These are phyloP conservation scores for Turnera subulata DNA, from an alignment of 345 rosid genomes.

Conservation along the genomic window DNA sequence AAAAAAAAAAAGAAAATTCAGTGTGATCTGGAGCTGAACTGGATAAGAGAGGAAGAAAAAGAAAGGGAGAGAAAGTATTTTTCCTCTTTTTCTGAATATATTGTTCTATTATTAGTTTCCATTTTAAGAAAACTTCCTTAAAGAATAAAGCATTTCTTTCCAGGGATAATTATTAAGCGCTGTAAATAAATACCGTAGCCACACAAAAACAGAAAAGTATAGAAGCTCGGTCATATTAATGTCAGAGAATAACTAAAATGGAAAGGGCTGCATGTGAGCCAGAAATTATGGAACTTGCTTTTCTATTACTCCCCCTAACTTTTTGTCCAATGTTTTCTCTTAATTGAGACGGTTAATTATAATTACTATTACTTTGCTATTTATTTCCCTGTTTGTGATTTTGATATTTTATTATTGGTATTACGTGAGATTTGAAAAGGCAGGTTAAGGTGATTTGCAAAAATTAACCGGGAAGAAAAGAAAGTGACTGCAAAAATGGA, in stretches of 20 bases:
- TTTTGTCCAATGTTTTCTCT: neutral
- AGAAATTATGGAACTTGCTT: conserved; percentile 18
- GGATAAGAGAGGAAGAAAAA: neutral
- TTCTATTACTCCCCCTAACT: conserved; percentile 5
- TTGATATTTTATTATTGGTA: no score
- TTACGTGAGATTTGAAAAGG: no score
- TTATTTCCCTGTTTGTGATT: no score
- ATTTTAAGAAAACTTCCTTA: neutral
- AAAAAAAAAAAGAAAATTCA: conserved; percentile 1
- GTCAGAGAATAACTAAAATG: conserved; percentile 15
- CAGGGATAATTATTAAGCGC: neutral
- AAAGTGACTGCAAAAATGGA: no score
- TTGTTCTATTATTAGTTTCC: neutral
- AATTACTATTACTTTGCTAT: no score
- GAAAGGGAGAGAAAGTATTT: neutral
- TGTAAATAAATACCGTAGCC: neutral
- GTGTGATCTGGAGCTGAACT: conserved; percentile 5
- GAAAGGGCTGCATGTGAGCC: conserved; percentile 27
- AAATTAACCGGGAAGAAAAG: no score
- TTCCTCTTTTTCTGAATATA: neutral
- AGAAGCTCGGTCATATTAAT: conserved; percentile 4
- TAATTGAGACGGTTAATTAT: no score
- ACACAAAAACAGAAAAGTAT: neutral
- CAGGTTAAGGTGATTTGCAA: no score
- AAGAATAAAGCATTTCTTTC: no score